These are phyloP conservation scores for Balansia obtecta DNA, from an alignment of 2,329 filamentous ascomycete species.

Conservation along the genomic window DNA sequence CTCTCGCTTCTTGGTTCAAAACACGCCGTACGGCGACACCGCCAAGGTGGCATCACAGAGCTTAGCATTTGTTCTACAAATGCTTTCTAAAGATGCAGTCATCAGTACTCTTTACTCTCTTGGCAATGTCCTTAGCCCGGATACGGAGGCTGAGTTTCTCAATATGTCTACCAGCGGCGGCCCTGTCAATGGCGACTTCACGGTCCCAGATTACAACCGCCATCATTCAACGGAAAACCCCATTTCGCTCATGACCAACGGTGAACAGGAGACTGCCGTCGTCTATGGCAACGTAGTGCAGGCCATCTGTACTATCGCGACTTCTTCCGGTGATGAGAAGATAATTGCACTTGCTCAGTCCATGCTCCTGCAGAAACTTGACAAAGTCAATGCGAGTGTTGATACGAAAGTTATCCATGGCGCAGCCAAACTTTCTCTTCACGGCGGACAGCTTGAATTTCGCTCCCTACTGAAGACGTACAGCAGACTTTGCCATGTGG, in stretches of 20 bases:
- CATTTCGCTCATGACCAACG: slow-evolving; percentile 63
- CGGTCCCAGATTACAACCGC: slow-evolving; percentile 35
- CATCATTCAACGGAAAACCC: slow-evolving; percentile 57
- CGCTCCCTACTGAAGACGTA: slow-evolving; percentile 78
- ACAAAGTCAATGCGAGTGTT: slow-evolving; percentile 66
- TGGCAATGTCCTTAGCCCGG: slow-evolving; percentile 85
- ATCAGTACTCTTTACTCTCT: slow-evolving; percentile 93
- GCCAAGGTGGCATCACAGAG: slow-evolving; percentile 72
- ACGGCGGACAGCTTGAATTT: slow-evolving; percentile 71
- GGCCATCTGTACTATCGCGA: slow-evolving; percentile 83
- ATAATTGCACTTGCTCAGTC: slow-evolving; percentile 87
- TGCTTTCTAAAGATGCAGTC: slow-evolving; percentile 80
- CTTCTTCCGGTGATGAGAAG: slow-evolving; percentile 71
- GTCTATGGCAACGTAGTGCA: slow-evolving; percentile 87
- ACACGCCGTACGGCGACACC: slow-evolving; percentile 54
- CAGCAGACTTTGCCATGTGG: slow-evolving; percentile 60
- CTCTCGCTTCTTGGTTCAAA: slow-evolving; percentile 79
- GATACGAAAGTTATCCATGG: slow-evolving; percentile 80
- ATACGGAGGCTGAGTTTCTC: slow-evolving; percentile 39
- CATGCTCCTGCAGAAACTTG: slow-evolving; percentile 92
- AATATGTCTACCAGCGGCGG: slow-evolving; percentile 39
- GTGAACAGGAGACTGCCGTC: slow-evolving; percentile 65
- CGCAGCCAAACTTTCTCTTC: slow-evolving; percentile 63
- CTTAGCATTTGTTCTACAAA: slow-evolving; percentile 66
- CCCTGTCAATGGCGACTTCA: slow-evolving; percentile 23